Percentiles rank a stretch among this genome's conserved stretches.
These are phyloP conservation scores for Backusella psychrophila DNA, from an alignment of 192 early-diverging fungal species.

Conservation along the genomic window DNA sequence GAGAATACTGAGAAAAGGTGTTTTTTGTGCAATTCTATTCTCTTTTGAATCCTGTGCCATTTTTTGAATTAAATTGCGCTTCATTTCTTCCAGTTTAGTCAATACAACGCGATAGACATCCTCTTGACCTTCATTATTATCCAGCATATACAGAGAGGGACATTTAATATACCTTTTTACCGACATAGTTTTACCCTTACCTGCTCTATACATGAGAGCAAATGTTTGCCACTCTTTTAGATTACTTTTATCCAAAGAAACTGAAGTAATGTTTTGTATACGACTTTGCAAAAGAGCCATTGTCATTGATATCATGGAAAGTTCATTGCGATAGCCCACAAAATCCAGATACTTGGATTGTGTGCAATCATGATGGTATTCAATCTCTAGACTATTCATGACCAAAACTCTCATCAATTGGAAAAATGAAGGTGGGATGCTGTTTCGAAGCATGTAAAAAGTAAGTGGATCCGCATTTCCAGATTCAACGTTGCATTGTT, in stretches of 20 bases:
- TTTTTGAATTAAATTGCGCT: constrained; percentile 1
- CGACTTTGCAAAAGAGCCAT: constrained; percentile 44
- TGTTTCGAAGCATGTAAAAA: constrained; percentile 45
- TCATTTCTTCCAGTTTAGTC: neutral
- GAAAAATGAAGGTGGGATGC: constrained; percentile 47
- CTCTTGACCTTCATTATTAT: constrained; percentile 30
- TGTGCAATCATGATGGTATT: neutral
- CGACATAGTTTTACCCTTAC: constrained; percentile 16
- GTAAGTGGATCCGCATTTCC: constrained; percentile 27
- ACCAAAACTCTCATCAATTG: constrained; percentile 60
- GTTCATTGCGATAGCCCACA: constrained; percentile 56
- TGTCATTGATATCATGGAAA: constrained; percentile 50
- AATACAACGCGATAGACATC: constrained; percentile 15
- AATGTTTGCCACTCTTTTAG: constrained; percentile 37
- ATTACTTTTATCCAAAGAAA: neutral
- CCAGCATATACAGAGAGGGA: neutral
- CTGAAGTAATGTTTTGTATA: constrained; percentile 10
- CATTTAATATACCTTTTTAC: neutral
- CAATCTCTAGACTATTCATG: constrained; percentile 58
- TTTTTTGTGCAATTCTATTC: neutral
- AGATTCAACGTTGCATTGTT: constrained; percentile 29
- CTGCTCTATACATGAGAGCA: constrained; percentile 51
- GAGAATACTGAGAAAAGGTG: constrained; percentile 27
- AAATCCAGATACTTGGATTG: constrained; percentile 27
- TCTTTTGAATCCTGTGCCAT: constrained; percentile 9